phyloP scores from a whole-genome alignment of 352 stramenopile genomes.

The Blastocystis sp. region DNA sequence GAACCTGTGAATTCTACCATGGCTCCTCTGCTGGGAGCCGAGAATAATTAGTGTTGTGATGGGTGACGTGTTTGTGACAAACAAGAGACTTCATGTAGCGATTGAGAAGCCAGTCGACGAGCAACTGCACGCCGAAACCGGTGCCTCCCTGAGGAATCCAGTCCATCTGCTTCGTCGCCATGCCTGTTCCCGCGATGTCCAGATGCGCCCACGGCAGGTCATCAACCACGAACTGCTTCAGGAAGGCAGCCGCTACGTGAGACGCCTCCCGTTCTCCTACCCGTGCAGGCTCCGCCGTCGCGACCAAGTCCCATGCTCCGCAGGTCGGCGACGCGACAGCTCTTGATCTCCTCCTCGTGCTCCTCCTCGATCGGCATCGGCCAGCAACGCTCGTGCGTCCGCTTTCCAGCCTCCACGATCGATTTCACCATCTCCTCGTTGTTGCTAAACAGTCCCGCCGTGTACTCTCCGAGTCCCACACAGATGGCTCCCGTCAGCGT shows the following conservation, averaged over 20 bases:
- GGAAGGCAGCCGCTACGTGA: constrained; percentile 68
- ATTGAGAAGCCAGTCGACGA: constrained; percentile 73
- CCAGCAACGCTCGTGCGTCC: constrained; percentile 74
- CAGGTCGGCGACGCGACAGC: constrained; percentile 46
- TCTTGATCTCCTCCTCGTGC: constrained; percentile 72
- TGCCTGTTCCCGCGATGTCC: constrained; percentile 69
- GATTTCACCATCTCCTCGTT: constrained; percentile 70
- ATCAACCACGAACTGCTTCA: constrained; percentile 75
- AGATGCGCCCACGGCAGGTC: constrained; percentile 75
- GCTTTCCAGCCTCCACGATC: constrained; percentile 65
- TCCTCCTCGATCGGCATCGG: constrained; percentile 74
- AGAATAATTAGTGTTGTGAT: neutral
- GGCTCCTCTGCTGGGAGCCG: neutral
- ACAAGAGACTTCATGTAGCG: constrained; percentile 61
- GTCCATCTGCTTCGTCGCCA: neutral
- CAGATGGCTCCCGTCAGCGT: constrained; percentile 80
- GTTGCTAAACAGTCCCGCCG: constrained; percentile 79
- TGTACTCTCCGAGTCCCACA: constrained; percentile 69
- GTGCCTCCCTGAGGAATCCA: constrained; percentile 71
- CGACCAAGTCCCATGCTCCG: constrained; percentile 60
- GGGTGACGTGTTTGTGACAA: neutral
- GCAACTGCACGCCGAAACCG: constrained; percentile 74
- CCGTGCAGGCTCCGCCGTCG: constrained; percentile 70
- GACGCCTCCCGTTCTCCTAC: neutral
- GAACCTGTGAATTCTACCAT: neutral